Evolutionary conservation across 768 basidiomycete species (phyloP).

Genomic region (Termitomyces titanicus): DNA sequence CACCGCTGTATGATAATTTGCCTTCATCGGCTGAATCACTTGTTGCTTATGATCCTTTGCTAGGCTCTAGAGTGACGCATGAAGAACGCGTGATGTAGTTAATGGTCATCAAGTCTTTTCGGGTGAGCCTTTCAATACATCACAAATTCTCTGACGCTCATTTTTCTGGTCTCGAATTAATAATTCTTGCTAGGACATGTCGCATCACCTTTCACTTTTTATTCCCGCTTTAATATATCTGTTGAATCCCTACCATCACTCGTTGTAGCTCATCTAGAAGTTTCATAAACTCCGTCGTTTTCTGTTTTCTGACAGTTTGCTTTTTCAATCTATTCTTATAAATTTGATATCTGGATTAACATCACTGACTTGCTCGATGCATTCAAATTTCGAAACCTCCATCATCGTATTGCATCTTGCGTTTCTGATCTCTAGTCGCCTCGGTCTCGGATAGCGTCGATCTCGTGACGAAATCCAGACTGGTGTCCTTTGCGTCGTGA

Average conservation of each 20-base stretch:
- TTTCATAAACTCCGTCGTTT: conserved; percentile 10
- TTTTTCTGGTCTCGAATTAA: not conserved
- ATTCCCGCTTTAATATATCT: conserved; percentile 8
- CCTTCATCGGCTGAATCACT: conserved; percentile 44
- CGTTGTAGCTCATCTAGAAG: conserved; percentile 32
- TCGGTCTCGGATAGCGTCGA: no score
- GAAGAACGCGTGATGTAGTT: conserved; percentile 15
- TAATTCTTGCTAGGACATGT: conserved; percentile 1
- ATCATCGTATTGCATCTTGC: not conserved
- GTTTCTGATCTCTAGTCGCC: not conserved
- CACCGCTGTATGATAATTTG: conserved; percentile 36
- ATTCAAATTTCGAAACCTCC: not conserved
- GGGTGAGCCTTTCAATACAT: conserved; percentile 10
- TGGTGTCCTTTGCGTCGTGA: not conserved
- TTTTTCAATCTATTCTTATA: conserved; percentile 7
- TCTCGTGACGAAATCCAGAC: no score
- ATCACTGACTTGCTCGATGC: not conserved
- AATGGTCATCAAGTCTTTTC: conserved; percentile 10
- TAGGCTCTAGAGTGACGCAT: conserved; percentile 23
- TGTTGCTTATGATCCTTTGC: conserved; percentile 34
- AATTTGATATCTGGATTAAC: not conserved
- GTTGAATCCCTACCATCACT: conserved; percentile 21
- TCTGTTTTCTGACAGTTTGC: conserved; percentile 5
- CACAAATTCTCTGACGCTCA: not conserved
- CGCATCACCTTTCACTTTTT: not conserved